Base-by-base conservation (phyloP, 2,329 filamentous ascomycete genomes). In the Diaporthe citri region DNA sequence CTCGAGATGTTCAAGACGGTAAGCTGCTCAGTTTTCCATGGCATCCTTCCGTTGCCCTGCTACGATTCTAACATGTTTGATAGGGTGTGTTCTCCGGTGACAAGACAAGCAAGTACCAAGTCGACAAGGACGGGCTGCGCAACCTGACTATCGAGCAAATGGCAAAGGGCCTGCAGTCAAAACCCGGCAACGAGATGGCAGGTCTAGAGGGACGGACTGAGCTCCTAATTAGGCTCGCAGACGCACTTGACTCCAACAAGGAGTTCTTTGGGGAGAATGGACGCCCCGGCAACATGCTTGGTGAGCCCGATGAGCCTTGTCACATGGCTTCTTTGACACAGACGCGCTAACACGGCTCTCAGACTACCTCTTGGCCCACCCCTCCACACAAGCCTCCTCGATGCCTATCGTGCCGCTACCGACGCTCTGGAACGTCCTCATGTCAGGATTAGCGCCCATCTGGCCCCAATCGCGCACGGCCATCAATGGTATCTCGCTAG, bases 311-410 rank as follows among this genome's bases (percentile, higher is more conserved):
- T 25, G 8, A 25, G n/a, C 52, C 43, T 39, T 39, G n/a, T 46
- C 46, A 70, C 51, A 72, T 55, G 57, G 57, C 43, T 41, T 39
- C 20, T 25, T 28, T n/a, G 17, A 43, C 56, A 74, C 25, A 28
- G 48, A 64, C 51, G 73, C 56, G 73, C 80, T 83, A 71, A 82
- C 78, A 1, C 7, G 34, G 22, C n/a, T 51, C 75, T 43, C 79
- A 96, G 96, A 98, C 83, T 96, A 97, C 82, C 91, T 98, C n/a
- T 90, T 98, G 52, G 94, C 94, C 4, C 97, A 98, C 81, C 94
- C 96, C 1, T 93, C 95, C 2, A 98, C 96, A 7, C 93, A 96
- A 81, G 95, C 95, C 20, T 94, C 95, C 1, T 97, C 95, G 0
- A 94, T 95, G 64, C 95, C 96, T 1, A 95, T 98, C 77, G 92